Percentiles rank a stretch among this genome's conserved stretches.
phyloP scores from a whole-genome alignment of 768 basidiomycete genomes.

The Termitomyces eurrhizus region DNA sequence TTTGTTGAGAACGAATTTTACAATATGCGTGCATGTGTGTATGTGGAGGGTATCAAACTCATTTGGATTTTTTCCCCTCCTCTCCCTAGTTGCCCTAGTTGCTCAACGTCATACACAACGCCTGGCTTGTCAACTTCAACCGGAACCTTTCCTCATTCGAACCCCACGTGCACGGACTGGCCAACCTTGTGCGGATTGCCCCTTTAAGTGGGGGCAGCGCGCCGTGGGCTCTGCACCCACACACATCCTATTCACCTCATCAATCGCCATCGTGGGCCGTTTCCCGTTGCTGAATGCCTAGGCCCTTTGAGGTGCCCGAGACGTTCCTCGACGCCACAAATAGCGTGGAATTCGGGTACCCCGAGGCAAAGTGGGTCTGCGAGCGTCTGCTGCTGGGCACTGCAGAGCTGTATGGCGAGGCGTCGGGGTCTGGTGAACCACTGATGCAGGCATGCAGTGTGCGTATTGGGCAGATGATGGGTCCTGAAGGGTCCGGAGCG shows the following conservation, averaged over 20 bases:
- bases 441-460: not conserved
- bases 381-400: slow-evolving; percentile 14
- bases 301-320: slow-evolving; percentile 29
- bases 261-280: slow-evolving; percentile 31
- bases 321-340: slow-evolving; percentile 22
- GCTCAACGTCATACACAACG: slow-evolving; percentile 31
- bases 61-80: slow-evolving; percentile 4
- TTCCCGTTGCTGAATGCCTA: slow-evolving; percentile 25
- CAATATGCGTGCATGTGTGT: slow-evolving; percentile 16
- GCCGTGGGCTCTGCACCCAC: slow-evolving; percentile 20
- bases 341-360: too few relatives aligned
- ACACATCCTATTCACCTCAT: slow-evolving; percentile 33
- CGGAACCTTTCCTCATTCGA: too few relatives aligned
- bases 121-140: slow-evolving; percentile 47
- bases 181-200: slow-evolving; percentile 27
- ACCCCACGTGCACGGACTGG: slow-evolving; percentile 31
- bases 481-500: too few relatives aligned
- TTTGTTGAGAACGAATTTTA: slow-evolving; percentile 21
- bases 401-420: slow-evolving; percentile 22
- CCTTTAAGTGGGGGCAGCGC: slow-evolving; percentile 19
- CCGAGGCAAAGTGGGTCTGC: slow-evolving; percentile 24
- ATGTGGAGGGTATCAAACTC: not conserved
- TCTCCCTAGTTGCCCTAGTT: slow-evolving; percentile 19
- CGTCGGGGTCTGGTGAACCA: too few relatives aligned
- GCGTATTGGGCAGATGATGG: slow-evolving; percentile 22